Evolutionary conservation across 768 basidiomycete genomes (phyloP).

Genomic region (Lyophyllum shimeji): DNA sequence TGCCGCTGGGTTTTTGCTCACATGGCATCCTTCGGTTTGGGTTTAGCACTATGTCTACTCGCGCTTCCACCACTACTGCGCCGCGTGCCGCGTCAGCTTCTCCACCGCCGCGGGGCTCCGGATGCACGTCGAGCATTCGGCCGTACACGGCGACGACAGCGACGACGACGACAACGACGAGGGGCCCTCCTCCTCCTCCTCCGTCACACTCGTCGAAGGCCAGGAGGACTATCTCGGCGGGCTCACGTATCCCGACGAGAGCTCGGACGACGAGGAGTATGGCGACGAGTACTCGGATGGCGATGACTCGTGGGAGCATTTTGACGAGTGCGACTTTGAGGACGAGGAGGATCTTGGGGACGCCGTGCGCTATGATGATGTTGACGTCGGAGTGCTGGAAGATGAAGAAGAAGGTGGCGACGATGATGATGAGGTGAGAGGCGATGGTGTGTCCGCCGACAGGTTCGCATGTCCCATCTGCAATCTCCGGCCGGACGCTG

Average conservation of each 20-base stretch:
- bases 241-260: conserved; percentile 26
- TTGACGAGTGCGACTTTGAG: conserved; percentile 19
- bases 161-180: conserved; percentile 16
- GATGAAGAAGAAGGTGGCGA: background rate
- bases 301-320: conserved; percentile 23
- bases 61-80: conserved; percentile 22
- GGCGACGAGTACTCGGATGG: conserved; percentile 20
- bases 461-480: conserved; percentile 13
- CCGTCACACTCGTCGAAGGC: conserved; percentile 5
- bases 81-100: conserved; percentile 20
- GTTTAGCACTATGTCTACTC: conserved; percentile 21
- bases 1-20: too few species aligned
- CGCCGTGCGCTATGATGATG: background rate
- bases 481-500: background rate
- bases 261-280: conserved; percentile 15
- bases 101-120: conserved; percentile 16
- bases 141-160: conserved; percentile 21
- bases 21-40: too few species aligned
- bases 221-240: conserved; percentile 19
- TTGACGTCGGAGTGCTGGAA: background rate
- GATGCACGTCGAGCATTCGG: conserved; percentile 17
- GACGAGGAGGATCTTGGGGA: conserved; percentile 17
- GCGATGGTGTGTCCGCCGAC: background rate
- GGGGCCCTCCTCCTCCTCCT: background rate
- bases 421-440: conserved; percentile 9